Base-by-base conservation (phyloP, 805 yeast genomes). In the Cyberlindnera japonica region DNA sequence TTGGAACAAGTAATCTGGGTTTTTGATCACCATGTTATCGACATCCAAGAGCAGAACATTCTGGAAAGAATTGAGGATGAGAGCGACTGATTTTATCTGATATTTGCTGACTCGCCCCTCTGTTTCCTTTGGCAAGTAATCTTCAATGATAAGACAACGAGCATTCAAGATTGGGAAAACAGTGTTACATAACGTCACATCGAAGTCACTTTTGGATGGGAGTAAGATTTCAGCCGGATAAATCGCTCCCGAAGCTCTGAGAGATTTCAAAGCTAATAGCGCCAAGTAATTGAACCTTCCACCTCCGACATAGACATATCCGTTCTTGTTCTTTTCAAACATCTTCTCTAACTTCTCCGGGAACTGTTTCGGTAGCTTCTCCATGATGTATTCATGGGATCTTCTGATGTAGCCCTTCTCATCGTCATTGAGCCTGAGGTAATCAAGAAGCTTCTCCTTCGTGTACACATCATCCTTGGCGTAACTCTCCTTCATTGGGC, bases 181-280 rank as follows among this genome's bases (percentile, higher is more conserved):
- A 3, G 61, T 61, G 22, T 74, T 77, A 62, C 95, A 86, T 35
- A 79, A 69, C 39, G 78, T 80, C 23, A 74, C 67, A 55, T 83
- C 91, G 51, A 75, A 83, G 54, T 83, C 89, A 27, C 71, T 73
- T 16, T 67, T 60, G 26, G 72, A 68, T 10, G 95, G 91, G 47
- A 87, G 72, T 39, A 85, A 68, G 7, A 87, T 79, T 67, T 87
- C 96, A 13, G 87, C 77, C 0, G 96, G 95, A 25, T 81, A 62
- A 6, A 67, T 68, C 3, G 82, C 74, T 5, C 89, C 87, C 12
- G 72, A 63, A 29, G 76, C 73, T 50, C 95, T 66, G 33, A 86
- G 49, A 4, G 67, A 58, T 43, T 64, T 61, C 9, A 82, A 65
- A 14, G 80, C 68, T 18, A 79, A 56, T 22, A 78, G 61, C 3